Conservation (phyloP, 2,329 filamentous ascomycete species). For the Zymoseptoria crescenta region DNA sequence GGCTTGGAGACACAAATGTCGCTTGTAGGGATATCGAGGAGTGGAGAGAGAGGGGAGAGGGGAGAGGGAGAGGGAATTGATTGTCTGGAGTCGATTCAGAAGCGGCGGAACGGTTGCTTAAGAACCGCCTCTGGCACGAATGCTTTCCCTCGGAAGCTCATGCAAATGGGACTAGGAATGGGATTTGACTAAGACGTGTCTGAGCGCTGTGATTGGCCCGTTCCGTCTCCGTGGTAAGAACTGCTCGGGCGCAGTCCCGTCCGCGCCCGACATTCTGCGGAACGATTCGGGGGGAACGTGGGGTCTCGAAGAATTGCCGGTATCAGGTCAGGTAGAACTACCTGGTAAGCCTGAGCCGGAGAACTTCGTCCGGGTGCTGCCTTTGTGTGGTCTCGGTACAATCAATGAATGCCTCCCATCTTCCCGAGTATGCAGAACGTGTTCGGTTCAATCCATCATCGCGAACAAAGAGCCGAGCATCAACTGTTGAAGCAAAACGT, state of each 20-base stretch:
- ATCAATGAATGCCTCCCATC: neutral
- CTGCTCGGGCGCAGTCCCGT: neutral
- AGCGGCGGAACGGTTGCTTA: neutral
- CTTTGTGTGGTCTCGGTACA: no score
- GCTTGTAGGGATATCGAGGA: neutral
- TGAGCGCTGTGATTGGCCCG: neutral
- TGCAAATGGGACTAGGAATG: neutral
- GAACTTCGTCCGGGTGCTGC: no score
- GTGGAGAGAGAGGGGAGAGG: neutral
- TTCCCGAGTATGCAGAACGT: neutral
- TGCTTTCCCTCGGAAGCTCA: neutral
- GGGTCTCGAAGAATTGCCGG: neutral
- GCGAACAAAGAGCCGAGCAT: neutral
- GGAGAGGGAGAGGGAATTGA: neutral
- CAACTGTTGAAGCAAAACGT: neutral
- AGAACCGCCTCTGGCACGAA: neutral
- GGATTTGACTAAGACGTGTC: neutral
- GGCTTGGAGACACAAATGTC: neutral
- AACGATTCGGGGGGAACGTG: neutral
- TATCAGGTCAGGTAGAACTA: no score
- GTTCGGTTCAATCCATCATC: neutral
- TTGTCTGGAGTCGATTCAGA: neutral
- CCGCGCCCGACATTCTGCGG: neutral
- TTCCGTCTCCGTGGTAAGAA: neutral
- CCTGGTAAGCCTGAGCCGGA: neutral